Conservation (phyloP, 148 eudicot genomes). For the Arctostaphylos glauca region DNA sequence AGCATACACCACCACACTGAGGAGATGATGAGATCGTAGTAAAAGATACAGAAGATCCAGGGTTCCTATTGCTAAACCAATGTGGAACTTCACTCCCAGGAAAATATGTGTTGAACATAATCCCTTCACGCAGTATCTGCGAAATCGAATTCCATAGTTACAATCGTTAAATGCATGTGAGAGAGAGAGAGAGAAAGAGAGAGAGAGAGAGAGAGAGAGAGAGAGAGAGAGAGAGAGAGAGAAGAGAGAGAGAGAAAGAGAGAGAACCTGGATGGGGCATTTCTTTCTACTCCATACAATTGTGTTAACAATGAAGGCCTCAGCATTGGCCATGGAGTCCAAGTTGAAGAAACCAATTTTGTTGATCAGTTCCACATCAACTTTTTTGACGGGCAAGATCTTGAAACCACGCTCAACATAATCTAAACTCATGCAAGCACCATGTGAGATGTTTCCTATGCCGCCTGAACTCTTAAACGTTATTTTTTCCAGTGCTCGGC, state of each 20-base stretch:
- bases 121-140: neutral
- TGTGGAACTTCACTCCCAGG: neutral
- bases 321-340: neutral
- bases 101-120: neutral
- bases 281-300: neutral
- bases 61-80: neutral
- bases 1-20: neutral
- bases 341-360: neutral
- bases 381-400: neutral
- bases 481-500: neutral
- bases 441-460: neutral
- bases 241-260: too few relatives aligned
- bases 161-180: neutral
- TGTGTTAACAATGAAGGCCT: neutral
- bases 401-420: neutral
- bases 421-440: neutral
- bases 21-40: neutral
- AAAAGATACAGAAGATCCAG: neutral
- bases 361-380: neutral
- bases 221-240: too few relatives aligned
- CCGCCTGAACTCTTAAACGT: neutral
- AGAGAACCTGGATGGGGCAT: neutral
- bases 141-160: neutral
- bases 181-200: neutral
- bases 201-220: constrained; percentile 2